Evolutionary conservation across 257 asterid species (phyloP), one percentile per base, ranked within the genome.

Genomic region (Nicotiana noctiflora): DNA sequence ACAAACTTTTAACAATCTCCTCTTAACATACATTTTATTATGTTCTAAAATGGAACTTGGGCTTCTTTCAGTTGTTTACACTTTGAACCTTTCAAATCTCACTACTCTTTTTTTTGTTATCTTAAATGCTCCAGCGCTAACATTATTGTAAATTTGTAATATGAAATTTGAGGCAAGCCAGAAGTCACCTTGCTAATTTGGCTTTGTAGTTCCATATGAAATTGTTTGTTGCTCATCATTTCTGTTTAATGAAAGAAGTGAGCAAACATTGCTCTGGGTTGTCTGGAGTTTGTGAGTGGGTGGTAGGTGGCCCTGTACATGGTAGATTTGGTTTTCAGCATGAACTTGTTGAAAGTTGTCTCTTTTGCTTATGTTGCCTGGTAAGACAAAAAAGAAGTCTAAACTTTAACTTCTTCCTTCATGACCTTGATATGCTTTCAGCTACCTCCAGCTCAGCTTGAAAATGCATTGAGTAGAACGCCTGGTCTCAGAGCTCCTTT

Each of bases 361-460:
- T 74, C 15, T 23, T 70, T 74, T 74, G 78, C 61, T 74, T 74
- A 15, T 8, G 14, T 46, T 59, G 25, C 77, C 77, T 44, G 77
- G 34, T 70, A 44, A 53, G 56, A 44, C 77, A 19, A 19, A 11
- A 70, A 70, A 21, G 77, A 72, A 46, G 37, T 49, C 61, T 6
- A 14, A 46, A 21, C 57, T 46, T 27, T 44, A 13, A 44, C 19
- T 70, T 49, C 46, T 74, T 23, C 61, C 78, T 74, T 49, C 78
- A 23, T 74, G 78, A 49, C 78, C 82, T 64, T 55, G 65, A 25
- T 49, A 11, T 51, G 34, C 79, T 88, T 88, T 82, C 94, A 96
- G 99, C 92, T 96, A 77, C 98, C 98, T 66, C 89, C 97, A 46
- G 93, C 92, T 79, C 98, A 92, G 89, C 97, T 96, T 81, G 98